Evolutionary conservation across 2,329 filamentous ascomycete species (phyloP), one percentile per base, ranked within the genome.

Genomic region (Botrytis fabae): DNA sequence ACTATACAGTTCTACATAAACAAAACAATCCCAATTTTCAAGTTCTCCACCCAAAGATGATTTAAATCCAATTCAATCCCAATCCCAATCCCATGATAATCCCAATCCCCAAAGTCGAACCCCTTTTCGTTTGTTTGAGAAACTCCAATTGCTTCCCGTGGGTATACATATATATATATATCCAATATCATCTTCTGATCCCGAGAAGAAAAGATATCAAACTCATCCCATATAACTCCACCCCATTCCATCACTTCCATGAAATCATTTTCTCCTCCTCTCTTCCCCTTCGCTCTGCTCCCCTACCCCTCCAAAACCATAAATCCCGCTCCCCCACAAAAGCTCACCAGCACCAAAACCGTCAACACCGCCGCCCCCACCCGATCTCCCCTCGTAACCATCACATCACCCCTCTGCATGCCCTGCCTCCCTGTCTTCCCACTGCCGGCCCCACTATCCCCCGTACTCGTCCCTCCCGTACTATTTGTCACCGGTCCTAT

Each of bases 281-380:
- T 1, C 16, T 22, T 20, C 35, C 14, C 2, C 2, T 2, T 10
- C 2, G 2, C 7, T 35, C 20, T n/a, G 2, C 22, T 2, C 16
- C 22, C 14, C 25, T 46, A 65, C 16, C n/a, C 42, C 32, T 44
- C 71, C 46, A 73, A 57, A 73, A 76, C 18, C 71, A 77, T 72
- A 69, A 72, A 71, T 20, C 46, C 64, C 44, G 62, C 76, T 1
- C 74, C 77, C n/a, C 76, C 76, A 42, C 79, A 46, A n/a, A 78
- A 74, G 35, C 76, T 74, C 38, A 75, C 46, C 35, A 80, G 54
- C 7, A 80, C 51, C 62, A 82, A 44, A 5, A 81, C 80, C 22
- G 84, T 85, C 61, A 85, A 54, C 70, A 85, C 81, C 0, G 81
- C 82, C 8, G 84, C 84, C 0, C 84, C 84, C 2, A 81, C 83